phyloP scores from a whole-genome alignment of 2,329 filamentous ascomycete genomes.

The Dryadomyces quercus-mongolicae region DNA sequence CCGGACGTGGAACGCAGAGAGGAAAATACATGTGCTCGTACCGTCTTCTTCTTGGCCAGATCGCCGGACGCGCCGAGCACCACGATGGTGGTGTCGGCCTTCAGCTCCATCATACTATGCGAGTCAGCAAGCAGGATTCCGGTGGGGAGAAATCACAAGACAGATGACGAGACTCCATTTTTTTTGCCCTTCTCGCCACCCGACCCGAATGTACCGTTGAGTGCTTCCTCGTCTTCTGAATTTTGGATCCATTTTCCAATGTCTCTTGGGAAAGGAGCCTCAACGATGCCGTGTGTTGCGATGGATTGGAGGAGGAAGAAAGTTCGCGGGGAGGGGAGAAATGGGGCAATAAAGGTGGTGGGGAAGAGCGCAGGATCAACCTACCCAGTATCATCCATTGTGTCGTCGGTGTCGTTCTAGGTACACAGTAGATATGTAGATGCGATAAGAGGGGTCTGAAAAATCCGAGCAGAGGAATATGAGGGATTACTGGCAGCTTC shows the following conservation, averaged over 20 bases:
- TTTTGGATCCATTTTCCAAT: not conserved
- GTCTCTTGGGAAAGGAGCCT: no score
- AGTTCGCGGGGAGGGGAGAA: not conserved
- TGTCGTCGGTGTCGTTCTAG: not conserved
- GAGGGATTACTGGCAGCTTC: not conserved
- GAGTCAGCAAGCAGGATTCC: not conserved
- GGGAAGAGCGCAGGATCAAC: not conserved
- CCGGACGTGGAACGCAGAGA: not conserved
- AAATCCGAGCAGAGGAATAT: not conserved
- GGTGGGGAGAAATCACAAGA: not conserved
- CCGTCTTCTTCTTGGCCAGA: constrained; percentile 99
- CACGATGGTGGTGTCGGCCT: constrained; percentile 94
- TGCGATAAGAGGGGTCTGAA: not conserved
- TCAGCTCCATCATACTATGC: constrained; percentile 76
- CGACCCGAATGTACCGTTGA: not conserved
- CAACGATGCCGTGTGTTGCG: no score
- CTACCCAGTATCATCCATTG: constrained; percentile 2
- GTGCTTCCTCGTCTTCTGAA: not conserved
- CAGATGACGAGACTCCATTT: not conserved
- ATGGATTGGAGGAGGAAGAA: no score
- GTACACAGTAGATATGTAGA: not conserved
- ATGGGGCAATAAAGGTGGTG: not conserved
- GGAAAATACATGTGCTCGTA: constrained; percentile 24
- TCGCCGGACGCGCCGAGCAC: constrained; percentile 96
- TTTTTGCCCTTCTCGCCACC: not conserved